Percentiles rank a stretch among this genome's conserved stretches.
Conservation (phyloP, 768 basidiomycete genomes). For the Trametes gibbosa region DNA sequence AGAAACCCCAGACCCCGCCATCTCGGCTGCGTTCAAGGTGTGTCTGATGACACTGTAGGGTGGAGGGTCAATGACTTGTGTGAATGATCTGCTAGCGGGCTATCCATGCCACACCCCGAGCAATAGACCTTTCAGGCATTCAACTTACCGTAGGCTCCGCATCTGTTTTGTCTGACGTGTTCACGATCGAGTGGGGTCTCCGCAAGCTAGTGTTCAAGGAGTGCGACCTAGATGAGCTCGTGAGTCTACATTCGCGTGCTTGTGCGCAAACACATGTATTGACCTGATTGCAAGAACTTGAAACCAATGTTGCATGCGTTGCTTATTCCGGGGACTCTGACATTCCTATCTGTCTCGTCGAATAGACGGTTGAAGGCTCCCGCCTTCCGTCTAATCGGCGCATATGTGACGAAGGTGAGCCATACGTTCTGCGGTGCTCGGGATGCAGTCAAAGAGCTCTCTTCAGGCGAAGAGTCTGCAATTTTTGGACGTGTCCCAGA, state of each 20-base stretch:
- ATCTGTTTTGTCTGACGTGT: slow-evolving; percentile 84
- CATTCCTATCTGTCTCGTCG: slow-evolving; percentile 82
- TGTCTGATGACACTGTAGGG: slow-evolving; percentile 14
- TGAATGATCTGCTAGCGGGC: slow-evolving; percentile 41
- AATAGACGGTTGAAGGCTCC: slow-evolving; percentile 76
- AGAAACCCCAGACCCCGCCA: slow-evolving; percentile 61
- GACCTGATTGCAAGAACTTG: slow-evolving; percentile 49
- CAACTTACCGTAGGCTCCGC: slow-evolving; percentile 69
- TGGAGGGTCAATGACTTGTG: background rate
- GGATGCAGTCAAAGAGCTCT: background rate
- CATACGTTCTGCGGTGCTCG: background rate
- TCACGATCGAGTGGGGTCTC: slow-evolving; percentile 91
- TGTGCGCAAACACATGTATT: background rate
- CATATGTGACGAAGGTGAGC: slow-evolving; percentile 71
- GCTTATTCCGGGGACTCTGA: slow-evolving; percentile 76
- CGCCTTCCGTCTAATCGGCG: slow-evolving; percentile 78
- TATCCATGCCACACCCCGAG: slow-evolving; percentile 55
- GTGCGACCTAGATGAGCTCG: slow-evolving; percentile 84
- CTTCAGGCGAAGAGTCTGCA: slow-evolving; percentile 68
- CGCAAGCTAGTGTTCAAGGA: slow-evolving; percentile 81
- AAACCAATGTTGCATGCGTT: slow-evolving; percentile 91
- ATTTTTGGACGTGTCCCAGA: slow-evolving; percentile 90
- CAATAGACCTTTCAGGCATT: slow-evolving; percentile 77
- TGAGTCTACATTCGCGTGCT: slow-evolving; percentile 34
- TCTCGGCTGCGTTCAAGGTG: slow-evolving; percentile 73